Evolutionary conservation across 2,329 filamentous ascomycete species (phyloP).

Genomic region (Fusarium coffeatum): DNA sequence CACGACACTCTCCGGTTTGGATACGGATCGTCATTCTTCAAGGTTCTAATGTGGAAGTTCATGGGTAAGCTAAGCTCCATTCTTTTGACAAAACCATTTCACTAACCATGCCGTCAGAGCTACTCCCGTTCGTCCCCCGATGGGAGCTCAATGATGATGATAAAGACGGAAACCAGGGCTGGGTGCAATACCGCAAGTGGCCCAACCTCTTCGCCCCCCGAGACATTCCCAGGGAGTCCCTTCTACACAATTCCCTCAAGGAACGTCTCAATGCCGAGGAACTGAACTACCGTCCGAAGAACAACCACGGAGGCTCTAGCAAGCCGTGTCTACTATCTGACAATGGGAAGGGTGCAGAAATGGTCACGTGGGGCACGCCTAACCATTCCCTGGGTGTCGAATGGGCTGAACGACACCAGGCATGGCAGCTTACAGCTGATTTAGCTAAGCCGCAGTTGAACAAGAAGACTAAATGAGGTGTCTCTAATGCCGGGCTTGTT

Average conservation of each 20-base stretch:
- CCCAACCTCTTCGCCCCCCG: not conserved
- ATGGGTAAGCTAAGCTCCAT: conserved; percentile 49
- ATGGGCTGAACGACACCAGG: not conserved
- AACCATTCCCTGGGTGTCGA: too few species aligned
- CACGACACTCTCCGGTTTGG: conserved; percentile 55
- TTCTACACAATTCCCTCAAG: conserved; percentile 1
- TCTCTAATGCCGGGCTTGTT: too few species aligned
- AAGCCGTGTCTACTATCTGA: not conserved
- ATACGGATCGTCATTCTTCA: conserved; percentile 51
- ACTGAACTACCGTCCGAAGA: not conserved
- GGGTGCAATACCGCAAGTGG: not conserved
- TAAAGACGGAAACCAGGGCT: not conserved
- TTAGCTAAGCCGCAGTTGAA: too few species aligned
- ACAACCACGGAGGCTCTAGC: not conserved
- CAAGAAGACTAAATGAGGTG: too few species aligned
- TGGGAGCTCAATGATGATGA: not conserved
- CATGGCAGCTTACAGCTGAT: not conserved
- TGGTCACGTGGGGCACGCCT: not conserved
- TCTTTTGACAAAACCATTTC: fast-evolving
- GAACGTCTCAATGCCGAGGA: fast-evolving
- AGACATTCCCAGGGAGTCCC: not conserved
- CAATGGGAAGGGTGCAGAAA: fast-evolving
- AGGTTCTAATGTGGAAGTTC: conserved; percentile 56
- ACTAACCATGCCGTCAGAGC: not conserved
- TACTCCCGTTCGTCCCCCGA: not conserved